Evolutionary conservation across 176 grass and related monocot genomes (phyloP), one percentile per base, ranked within the genome.

Genomic region (Zea luxurians): DNA sequence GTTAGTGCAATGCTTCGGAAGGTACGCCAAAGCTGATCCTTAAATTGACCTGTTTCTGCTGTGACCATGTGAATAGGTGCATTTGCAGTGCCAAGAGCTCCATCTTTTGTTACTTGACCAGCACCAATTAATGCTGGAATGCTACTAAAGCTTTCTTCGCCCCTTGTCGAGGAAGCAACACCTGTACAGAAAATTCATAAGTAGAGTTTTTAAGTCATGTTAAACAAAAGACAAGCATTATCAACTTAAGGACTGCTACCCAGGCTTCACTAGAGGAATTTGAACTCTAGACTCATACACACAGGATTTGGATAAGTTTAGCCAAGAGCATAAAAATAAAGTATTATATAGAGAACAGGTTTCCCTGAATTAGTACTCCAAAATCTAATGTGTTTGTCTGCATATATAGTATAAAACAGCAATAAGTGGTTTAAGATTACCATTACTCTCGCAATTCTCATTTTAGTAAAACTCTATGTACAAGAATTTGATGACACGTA

Each of bases 61-160:
- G 96, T 96, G 67, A 99, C 92, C 96, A 99, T 99, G 80, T 96
- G 90, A 85, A 96, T 96, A 70, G 96, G 96, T 16, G 96, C 90
- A 63, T 64, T 89, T 68, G 90, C 83, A 83, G 96, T 99, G 73
- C 96, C 92, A 89, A 99, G 84, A 71, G 85, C 54, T 68, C 92
- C 92, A 66, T 99, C 88, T 82, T 99, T 90, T 37, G 90, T 86
- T 13, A 74, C 75, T 82, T 85, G 82, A 68, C 78, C 90, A 54
- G 89, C 88, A 79, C 89, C 85, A 65, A 77, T 89, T 64, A 92
- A 89, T 64, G 88, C 83, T 54, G 75, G 81, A 79, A 87, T 36
- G 8, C 35, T 86, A 71, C 59, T 59, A 65, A 94, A 70, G 64
- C 57, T 84, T 80, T 87, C 92, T 86, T 92, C 91, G 68, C 79